Evolutionary conservation across 208 protist genomes (phyloP).

Genomic region (Trypanosoma melophagium): DNA sequence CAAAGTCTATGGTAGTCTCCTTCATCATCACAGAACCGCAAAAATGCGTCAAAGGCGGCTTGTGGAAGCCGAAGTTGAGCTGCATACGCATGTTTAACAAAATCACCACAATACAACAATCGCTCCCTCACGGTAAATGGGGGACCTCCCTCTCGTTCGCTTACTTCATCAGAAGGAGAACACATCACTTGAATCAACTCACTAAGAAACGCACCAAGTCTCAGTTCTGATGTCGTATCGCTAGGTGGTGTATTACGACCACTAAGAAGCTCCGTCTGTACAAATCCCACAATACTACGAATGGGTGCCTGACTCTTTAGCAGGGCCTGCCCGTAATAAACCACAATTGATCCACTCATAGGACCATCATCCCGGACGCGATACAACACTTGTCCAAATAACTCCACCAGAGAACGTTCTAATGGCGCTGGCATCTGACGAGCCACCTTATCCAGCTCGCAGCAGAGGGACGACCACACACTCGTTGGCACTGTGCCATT

Average conservation of each 20-base stretch:
- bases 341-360: slow-evolving; percentile 49
- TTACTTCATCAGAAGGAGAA: not conserved
- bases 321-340: slow-evolving; percentile 67
- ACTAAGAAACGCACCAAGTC: slow-evolving; percentile 74
- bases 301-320: slow-evolving; percentile 38
- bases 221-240: slow-evolving; percentile 24
- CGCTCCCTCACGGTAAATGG: slow-evolving; percentile 26
- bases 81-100: slow-evolving; percentile 70
- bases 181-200: slow-evolving; percentile 64
- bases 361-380: slow-evolving; percentile 41
- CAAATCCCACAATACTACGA: slow-evolving; percentile 43
- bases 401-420: slow-evolving; percentile 56
- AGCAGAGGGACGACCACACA: slow-evolving; percentile 34
- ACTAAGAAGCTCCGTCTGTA: slow-evolving; percentile 67
- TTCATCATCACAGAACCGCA: slow-evolving; percentile 50
- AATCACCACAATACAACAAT: slow-evolving; percentile 54
- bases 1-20: slow-evolving; percentile 49
- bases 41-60: slow-evolving; percentile 59
- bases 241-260: slow-evolving; percentile 43
- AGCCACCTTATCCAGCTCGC: slow-evolving; percentile 27
- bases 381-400: slow-evolving; percentile 58
- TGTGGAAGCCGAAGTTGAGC: slow-evolving; percentile 41
- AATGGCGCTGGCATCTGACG: slow-evolving; percentile 34
- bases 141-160: slow-evolving; percentile 7
- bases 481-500: slow-evolving; percentile 25